A percentile compares a stretch with the other conserved stretches of the same genome.
Conservation (phyloP, 192 early-diverging fungal genomes). For the Fimicolochytrium jonesii region DNA sequence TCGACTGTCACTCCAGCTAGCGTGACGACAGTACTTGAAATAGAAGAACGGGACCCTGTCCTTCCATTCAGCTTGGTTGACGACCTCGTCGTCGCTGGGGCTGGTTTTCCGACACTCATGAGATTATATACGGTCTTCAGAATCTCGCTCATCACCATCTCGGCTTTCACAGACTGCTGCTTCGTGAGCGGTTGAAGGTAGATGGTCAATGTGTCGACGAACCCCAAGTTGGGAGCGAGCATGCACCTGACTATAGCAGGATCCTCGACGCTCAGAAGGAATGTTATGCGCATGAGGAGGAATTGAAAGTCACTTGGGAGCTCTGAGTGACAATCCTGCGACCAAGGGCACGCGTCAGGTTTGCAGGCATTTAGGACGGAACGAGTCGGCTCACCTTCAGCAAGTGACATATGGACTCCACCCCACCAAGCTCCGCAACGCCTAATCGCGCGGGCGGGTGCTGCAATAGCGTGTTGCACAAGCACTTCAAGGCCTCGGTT, state of each 20-base stretch:
- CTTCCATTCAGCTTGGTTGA: too few species aligned
- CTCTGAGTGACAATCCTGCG: conserved; percentile 20
- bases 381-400: conserved; percentile 52
- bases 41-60: too few species aligned
- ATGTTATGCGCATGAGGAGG: conserved; percentile 60
- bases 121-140: conserved; percentile 46
- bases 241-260: background rate
- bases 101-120: conserved; percentile 19
- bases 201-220: conserved; percentile 7
- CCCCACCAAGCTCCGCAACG: conserved; percentile 45
- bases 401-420: conserved; percentile 27
- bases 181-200: conserved; percentile 16
- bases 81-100: background rate
- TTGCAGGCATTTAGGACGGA: too few species aligned
- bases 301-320: conserved; percentile 54
- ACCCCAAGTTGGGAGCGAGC: background rate
- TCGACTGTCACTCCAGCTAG: background rate
- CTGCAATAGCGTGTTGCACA: conserved; percentile 63
- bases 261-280: conserved; percentile 54
- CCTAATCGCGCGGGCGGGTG: conserved; percentile 39
- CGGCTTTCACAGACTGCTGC: background rate
- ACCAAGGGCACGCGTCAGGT: too few species aligned
- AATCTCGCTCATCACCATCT: conserved; percentile 24
- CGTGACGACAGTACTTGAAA: too few species aligned
- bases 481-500: conserved; percentile 61